Percentiles rank a stretch among this genome's conserved stretches.
These are phyloP conservation scores for Fusarium tupiense DNA, from an alignment of 2,329 filamentous ascomycete genomes.

Conservation along the genomic window DNA sequence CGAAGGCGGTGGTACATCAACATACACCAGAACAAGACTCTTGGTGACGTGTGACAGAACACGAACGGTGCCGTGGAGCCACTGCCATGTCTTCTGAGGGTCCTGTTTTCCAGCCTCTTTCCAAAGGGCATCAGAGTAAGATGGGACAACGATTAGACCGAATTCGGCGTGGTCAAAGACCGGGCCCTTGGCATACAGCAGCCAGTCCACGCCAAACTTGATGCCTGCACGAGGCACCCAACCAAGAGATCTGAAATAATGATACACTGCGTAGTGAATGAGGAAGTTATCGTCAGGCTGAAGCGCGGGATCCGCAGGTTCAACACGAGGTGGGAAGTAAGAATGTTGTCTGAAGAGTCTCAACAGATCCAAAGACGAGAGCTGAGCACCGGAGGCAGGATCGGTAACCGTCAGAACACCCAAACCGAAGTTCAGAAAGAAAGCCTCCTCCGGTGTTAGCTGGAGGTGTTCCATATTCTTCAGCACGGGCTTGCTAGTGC, in stretches of 20 bases:
- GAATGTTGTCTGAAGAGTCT: conserved; percentile 74
- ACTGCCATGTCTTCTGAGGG: conserved; percentile 73
- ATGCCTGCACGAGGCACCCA: conserved; percentile 94
- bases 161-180: conserved; percentile 97
- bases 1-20: conserved; percentile 82
- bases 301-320: conserved; percentile 53
- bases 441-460: conserved; percentile 87
- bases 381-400: conserved; percentile 53
- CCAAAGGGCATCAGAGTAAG: conserved; percentile 82
- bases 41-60: conserved; percentile 92
- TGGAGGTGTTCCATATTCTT: conserved; percentile 84
- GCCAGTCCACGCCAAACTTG: conserved; percentile 94
- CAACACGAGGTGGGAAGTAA: conserved; percentile 69
- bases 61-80: conserved; percentile 88
- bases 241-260: conserved; percentile 93
- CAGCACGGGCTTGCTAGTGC: conserved; percentile 37
- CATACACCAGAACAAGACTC: conserved; percentile 87
- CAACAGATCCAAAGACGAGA: conserved; percentile 69
- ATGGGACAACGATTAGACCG: conserved; percentile 83
- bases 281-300: conserved; percentile 85
- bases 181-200: conserved; percentile 93
- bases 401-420: conserved; percentile 75
- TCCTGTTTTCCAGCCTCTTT: conserved; percentile 61
- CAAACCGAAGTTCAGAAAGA: conserved; percentile 86
- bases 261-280: conserved; percentile 87